Evolutionary conservation across 371 early-diverging fungal genomes (phyloP).

Genomic region (Lichtheimia ramosa): DNA sequence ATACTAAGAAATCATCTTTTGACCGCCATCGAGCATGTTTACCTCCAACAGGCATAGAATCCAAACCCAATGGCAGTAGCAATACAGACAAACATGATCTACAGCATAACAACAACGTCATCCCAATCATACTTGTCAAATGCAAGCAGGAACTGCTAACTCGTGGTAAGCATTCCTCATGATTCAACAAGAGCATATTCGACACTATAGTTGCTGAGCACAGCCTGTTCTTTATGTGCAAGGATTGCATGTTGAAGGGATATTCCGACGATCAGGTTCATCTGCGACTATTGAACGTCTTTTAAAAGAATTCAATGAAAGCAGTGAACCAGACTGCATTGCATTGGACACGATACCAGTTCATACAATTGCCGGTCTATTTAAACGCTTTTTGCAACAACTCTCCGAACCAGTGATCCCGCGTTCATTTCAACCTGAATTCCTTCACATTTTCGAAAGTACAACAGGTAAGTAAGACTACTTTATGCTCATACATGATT

Average conservation of each 20-base stretch:
- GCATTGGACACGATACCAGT: slow-evolving; percentile 9
- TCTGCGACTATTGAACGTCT: slow-evolving; percentile 24
- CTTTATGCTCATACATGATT: background rate
- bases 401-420: slow-evolving; percentile 60
- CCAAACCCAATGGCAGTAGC: background rate
- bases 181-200: background rate
- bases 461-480: background rate
- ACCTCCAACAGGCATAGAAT: background rate
- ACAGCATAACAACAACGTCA: background rate
- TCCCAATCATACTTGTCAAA: slow-evolving; percentile 3
- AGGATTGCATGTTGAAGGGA: slow-evolving; percentile 29
- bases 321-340: slow-evolving; percentile 5
- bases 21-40: background rate
- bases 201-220: background rate
- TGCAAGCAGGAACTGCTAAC: slow-evolving; percentile 7
- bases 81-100: background rate
- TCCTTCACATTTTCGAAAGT: slow-evolving; percentile 39
- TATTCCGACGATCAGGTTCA: slow-evolving; percentile 36
- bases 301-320: slow-evolving; percentile 18
- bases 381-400: slow-evolving; percentile 56
- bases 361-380: slow-evolving; percentile 44
- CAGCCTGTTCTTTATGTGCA: background rate
- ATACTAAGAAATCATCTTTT: slow-evolving; percentile 1
- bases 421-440: slow-evolving; percentile 37
- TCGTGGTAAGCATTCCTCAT: background rate